These are phyloP conservation scores for Aristolochia fimbriata DNA, from an alignment of 164 flowering plant genomes.

Conservation along the genomic window DNA sequence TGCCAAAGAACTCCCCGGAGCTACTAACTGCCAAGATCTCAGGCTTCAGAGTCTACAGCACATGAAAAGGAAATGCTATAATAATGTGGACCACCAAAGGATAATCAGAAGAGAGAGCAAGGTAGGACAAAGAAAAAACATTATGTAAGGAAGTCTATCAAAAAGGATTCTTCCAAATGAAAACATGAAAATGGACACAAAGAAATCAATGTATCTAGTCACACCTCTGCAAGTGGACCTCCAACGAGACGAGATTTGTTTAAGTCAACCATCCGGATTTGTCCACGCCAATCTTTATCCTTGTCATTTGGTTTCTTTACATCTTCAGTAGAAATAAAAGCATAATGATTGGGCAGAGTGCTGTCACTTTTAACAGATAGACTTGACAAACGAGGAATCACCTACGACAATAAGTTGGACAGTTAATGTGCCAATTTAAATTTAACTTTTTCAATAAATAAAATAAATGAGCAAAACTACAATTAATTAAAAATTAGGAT, in stretches of 20 bases:
- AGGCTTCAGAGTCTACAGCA: constrained; percentile 41
- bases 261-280: constrained; percentile 58
- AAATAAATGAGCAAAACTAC: neutral
- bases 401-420: constrained; percentile 32
- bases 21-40: constrained; percentile 40
- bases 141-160: too few species aligned
- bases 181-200: neutral
- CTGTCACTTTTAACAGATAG: constrained; percentile 17
- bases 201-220: neutral
- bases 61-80: neutral
- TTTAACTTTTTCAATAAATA: neutral
- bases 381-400: constrained; percentile 50
- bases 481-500: neutral
- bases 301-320: constrained; percentile 10
- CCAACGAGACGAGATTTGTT: constrained; percentile 40
- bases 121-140: neutral
- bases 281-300: constrained; percentile 24
- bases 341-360: constrained; percentile 34
- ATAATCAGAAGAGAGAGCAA: neutral
- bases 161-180: too few species aligned
- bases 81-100: neutral
- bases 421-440: neutral
- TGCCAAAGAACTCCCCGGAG: constrained; percentile 63
- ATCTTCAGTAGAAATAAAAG: constrained; percentile 56
- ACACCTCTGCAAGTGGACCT: constrained; percentile 63